These are phyloP conservation scores for Acidiella bohemica DNA, from an alignment of 495 filamentous ascomycete species.

Conservation along the genomic window DNA sequence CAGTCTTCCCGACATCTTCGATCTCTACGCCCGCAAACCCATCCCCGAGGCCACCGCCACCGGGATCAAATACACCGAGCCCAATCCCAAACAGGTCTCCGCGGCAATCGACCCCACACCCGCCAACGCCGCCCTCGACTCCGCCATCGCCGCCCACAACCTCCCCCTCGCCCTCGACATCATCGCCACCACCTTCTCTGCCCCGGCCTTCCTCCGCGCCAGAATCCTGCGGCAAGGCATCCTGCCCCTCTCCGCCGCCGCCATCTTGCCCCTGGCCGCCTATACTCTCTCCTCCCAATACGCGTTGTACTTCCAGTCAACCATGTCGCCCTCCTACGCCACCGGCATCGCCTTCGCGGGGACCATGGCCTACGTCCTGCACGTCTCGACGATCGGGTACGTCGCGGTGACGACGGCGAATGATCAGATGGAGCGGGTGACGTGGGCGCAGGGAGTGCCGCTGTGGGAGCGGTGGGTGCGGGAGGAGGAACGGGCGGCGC, in stretches of 20 bases:
- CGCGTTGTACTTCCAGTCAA: slow-evolving; percentile 42
- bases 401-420: slow-evolving; percentile 74
- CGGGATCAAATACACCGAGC: slow-evolving; percentile 41
- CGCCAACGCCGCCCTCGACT: slow-evolving; percentile 55
- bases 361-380: slow-evolving; percentile 64
- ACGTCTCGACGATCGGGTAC: slow-evolving; percentile 65
- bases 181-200: slow-evolving; percentile 61
- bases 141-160: slow-evolving; percentile 64
- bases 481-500: slow-evolving; percentile 82
- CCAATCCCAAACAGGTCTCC: slow-evolving; percentile 45
- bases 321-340: slow-evolving; percentile 55
- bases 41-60: slow-evolving; percentile 32
- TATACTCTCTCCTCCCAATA: slow-evolving; percentile 54
- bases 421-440: slow-evolving; percentile 87
- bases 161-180: slow-evolving; percentile 65
- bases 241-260: slow-evolving; percentile 39
- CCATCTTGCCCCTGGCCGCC: slow-evolving; percentile 51
- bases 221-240: slow-evolving; percentile 45
- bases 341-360: slow-evolving; percentile 70
- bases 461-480: slow-evolving; percentile 76
- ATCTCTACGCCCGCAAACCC: slow-evolving; percentile 74
- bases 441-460: slow-evolving; percentile 69
- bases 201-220: slow-evolving; percentile 54
- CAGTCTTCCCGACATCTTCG: slow-evolving; percentile 63
- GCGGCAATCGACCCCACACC: slow-evolving; percentile 53